Conservation (phyloP, 2,329 filamentous ascomycete species). For the Paecilomyces formosus region DNA sequence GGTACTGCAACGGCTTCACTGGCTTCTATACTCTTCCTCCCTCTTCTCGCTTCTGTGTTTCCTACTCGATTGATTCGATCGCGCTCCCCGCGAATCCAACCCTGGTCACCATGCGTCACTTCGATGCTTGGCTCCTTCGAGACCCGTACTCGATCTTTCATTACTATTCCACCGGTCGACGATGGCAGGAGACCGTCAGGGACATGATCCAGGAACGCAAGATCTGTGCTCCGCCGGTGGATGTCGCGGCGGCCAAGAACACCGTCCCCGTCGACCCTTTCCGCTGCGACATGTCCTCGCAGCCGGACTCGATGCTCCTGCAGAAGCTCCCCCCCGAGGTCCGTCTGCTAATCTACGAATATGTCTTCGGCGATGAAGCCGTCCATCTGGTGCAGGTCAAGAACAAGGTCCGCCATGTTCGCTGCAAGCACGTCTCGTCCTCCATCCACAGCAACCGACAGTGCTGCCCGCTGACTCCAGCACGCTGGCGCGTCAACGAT, state of each 20-base stretch:
- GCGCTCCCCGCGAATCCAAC: background rate
- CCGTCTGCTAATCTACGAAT: slow-evolving; percentile 29
- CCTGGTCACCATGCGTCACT: slow-evolving; percentile 24
- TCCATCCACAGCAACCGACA: slow-evolving; percentile 21
- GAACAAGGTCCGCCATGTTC: slow-evolving; percentile 27
- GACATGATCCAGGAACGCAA: slow-evolving; percentile 27
- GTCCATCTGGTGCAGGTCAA: slow-evolving; percentile 30
- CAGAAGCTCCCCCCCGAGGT: slow-evolving; percentile 26
- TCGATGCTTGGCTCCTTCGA: slow-evolving; percentile 31
- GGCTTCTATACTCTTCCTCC: background rate
- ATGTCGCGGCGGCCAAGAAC: background rate
- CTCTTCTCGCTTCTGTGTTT: background rate
- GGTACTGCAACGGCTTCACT: background rate
- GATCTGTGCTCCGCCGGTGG: slow-evolving; percentile 22
- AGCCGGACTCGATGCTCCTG: slow-evolving; percentile 15
- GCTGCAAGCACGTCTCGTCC: slow-evolving; percentile 16
- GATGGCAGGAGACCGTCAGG: slow-evolving; percentile 28
- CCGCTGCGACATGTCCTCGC: slow-evolving; percentile 10
- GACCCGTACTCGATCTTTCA: slow-evolving; percentile 34
- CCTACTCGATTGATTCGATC: background rate
- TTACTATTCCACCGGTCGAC: slow-evolving; percentile 27
- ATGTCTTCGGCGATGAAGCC: slow-evolving; percentile 26
- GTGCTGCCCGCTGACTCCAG: slow-evolving; percentile 24
- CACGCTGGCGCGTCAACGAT: slow-evolving; percentile 22
- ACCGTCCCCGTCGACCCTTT: slow-evolving; percentile 9